Base-by-base conservation (phyloP, 495 filamentous ascomycete species). In the Schizothecium vesticola region DNA sequence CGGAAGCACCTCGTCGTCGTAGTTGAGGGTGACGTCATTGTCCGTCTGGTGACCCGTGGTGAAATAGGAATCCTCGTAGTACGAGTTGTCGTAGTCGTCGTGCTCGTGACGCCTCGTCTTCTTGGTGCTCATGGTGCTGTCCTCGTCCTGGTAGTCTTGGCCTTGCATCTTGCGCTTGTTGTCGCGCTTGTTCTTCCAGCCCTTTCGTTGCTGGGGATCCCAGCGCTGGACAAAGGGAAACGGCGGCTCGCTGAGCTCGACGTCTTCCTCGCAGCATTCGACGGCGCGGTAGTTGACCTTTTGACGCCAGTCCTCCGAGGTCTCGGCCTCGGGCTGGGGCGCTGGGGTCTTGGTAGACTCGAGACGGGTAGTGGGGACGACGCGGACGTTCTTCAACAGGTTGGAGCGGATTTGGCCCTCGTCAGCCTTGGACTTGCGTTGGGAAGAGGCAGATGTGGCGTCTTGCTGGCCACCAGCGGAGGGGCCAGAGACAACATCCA, bases 181-280 rank as follows among this genome's bases (percentile, higher is more conserved):
- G 8, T 79, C 78, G 36, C 78, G 76, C 65, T 81, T 76, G 59
- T 77, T 76, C n/a, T 76, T 73, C 71, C 74, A 73, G 4, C 62
- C 71, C 29, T 68, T 67, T 71, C 87, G 81, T 67, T 94, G 90
- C 64, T 92, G 89, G 3, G 85, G 81, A 78, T 97, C 92, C 93
- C 93, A 97, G 63, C 90, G 87, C 76, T 96, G 92, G 13, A 89
- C 80, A 71, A 98, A 99, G 0, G 95, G 95, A 74, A 96, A 98
- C 3, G 91, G 91, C 0, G 95, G 94, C 23, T 89, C 84, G 65
- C 86, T 92, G 33, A 97, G 81, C 66, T 87, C 79, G 61, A 93
- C 80, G n/a, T 87, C 87, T 24, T 93, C 87, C 61, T 88, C 79
- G 68, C 89, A 86, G 76, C 95, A 97, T 75, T 99, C 95, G 12